Evolutionary conservation across 164 flowering plant species (phyloP), one percentile per base, ranked within the genome.

Genomic region (Stephania yunnanensis): DNA sequence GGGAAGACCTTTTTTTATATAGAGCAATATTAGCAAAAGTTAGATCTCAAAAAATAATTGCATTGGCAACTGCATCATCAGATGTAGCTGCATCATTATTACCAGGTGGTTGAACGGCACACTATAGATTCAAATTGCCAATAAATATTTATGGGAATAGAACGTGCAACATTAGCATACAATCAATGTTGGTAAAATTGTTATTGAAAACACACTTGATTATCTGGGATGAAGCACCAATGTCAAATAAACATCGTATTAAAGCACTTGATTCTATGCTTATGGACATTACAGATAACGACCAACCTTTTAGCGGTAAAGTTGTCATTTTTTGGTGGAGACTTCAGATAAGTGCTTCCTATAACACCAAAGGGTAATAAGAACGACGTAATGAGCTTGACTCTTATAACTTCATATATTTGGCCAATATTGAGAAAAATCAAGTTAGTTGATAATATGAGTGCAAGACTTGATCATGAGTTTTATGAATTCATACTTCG

Each of bases 291-390:
- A n/a, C n/a, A n/a, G n/a, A n/a, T n/a, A n/a, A n/a, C n/a, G n/a
- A n/a, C n/a, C n/a, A n/a, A n/a, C n/a, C n/a, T n/a, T n/a, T n/a
- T n/a, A n/a, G n/a, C n/a, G n/a, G n/a, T n/a, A n/a, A n/a, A n/a
- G n/a, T n/a, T n/a, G n/a, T n/a, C n/a, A n/a, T n/a, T n/a, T n/a
- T n/a, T n/a, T n/a, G 42, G 81, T 1, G 76, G 76, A 7, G 73
- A 74, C 22, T 74, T 81, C 36, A 1, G 64, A 46, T 72, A 75
- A 45, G 61, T 29, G 1, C 31, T 81, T 9, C 76, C 58, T 4
- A 64, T 78, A 1, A 31, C 72, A 5, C 74, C 53, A 5, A 31
- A 22, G 3, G 71, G 52, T 20, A 44, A 46, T 15, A 67, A 64
- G 19, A 30, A 1, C 10, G 9, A 74, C 29, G 19, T 12, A 1